These are phyloP conservation scores for Thecaphora thlaspeos DNA, from an alignment of 1,284 basidiomycete genomes.

Conservation along the genomic window DNA sequence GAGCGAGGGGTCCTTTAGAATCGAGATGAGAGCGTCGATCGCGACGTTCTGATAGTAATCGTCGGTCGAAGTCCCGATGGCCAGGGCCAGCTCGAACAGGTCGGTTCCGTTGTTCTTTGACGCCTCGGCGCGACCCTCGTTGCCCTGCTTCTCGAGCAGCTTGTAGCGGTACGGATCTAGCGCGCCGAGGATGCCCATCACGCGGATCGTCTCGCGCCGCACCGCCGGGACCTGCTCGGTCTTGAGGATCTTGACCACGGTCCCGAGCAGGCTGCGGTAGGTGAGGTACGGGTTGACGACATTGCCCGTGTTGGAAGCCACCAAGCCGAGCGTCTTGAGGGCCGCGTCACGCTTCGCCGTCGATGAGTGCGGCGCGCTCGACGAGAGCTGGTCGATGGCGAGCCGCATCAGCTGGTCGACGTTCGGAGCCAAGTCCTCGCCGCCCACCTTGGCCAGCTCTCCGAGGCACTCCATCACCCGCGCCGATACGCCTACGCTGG, in stretches of 20 bases:
- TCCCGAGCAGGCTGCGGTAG: slow-evolving; percentile 83
- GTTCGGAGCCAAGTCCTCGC: slow-evolving; percentile 81
- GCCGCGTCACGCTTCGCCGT: slow-evolving; percentile 75
- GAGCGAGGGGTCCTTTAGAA: slow-evolving; percentile 68
- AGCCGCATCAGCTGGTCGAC: slow-evolving; percentile 86
- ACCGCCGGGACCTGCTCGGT: slow-evolving; percentile 71
- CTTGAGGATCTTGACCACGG: slow-evolving; percentile 81
- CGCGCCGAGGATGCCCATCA: slow-evolving; percentile 94
- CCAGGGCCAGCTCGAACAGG: slow-evolving; percentile 64
- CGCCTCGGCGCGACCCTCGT: slow-evolving; percentile 66
- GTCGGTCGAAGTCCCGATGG: slow-evolving; percentile 63
- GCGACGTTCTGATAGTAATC: slow-evolving; percentile 98
- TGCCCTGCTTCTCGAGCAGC: slow-evolving; percentile 73
- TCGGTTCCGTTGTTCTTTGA: slow-evolving; percentile 63
- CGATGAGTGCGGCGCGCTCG: slow-evolving; percentile 58
- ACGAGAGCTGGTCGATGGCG: slow-evolving; percentile 82
- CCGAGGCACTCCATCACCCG: slow-evolving; percentile 92
- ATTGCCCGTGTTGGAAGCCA: slow-evolving; percentile 93
- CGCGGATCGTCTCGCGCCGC: slow-evolving; percentile 83
- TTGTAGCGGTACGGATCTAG: slow-evolving; percentile 91
- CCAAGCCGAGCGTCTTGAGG: slow-evolving; percentile 86
- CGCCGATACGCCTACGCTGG: slow-evolving; percentile 83
- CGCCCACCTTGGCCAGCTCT: slow-evolving; percentile 88
- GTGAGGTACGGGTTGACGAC: slow-evolving; percentile 89
- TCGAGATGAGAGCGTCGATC: slow-evolving; percentile 81